Evolutionary conservation across 2,329 filamentous ascomycete species (phyloP), one percentile per base, ranked within the genome.

Genomic region (Cordyceps cicadae): DNA sequence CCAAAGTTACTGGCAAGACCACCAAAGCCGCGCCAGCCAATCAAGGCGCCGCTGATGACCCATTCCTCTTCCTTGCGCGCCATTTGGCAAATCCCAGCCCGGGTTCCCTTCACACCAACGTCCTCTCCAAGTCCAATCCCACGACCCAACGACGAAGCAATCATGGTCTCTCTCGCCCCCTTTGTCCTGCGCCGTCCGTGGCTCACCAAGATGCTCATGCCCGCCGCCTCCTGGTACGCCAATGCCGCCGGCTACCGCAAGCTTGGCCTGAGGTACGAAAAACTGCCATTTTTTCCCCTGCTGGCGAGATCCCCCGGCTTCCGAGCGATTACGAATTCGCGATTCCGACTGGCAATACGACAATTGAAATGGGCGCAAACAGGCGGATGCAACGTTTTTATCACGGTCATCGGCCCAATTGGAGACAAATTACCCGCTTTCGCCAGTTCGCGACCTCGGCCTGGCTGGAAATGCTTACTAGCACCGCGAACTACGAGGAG

Each of bases 201-300:
- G 90, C 85, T 97, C 72, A 79, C 81, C 76, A 87, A 73, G 66
- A 63, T 88, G 79, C 79, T 97, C 76, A 85, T 80, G 80, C 94
- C 94, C 67, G 74, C 96, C 66, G 85, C 92, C 76, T 84, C 86
- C 72, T 96, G 91, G 91, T 97, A 97, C 81, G 79, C 79, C 78
- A 88, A 93, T 74, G 88, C 91, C 70, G 84, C 92, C 70, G 93
- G 93, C 74, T 96, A 97, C 84, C 88, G 92, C 78, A 86, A 93
- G 84, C 82, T 97, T 72, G 93, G 93, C 71, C 82, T 97, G 78
- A 89, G 83, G 92, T 96, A 88, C 75, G 72, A 68, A 66, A 29
- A 6, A 7, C 67, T 9, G 1, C 29, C 24, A 17, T n/a, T 46
- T 49, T 57, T 29, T 32, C 5, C 17, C 7, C n/a, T 46, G 17